phyloP scores from a whole-genome alignment of 371 early-diverging fungal genomes.

The Parasitella parasitica region DNA sequence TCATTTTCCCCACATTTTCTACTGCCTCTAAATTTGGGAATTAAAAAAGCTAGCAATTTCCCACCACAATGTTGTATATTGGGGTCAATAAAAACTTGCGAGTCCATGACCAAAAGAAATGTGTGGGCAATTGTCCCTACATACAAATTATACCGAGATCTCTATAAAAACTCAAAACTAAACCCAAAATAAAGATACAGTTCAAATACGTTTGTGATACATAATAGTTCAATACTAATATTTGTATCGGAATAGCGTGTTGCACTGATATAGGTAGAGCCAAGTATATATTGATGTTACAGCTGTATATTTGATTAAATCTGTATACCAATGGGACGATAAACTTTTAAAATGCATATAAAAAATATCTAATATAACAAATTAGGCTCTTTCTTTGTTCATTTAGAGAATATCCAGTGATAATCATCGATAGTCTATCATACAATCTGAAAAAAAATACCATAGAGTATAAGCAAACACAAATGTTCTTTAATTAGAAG shows the following conservation, averaged over 20 bases:
- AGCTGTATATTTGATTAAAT: no score
- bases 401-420: no score
- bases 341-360: no score
- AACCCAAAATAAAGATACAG: background rate
- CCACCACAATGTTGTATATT: background rate
- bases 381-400: no score
- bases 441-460: background rate
- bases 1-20: background rate
- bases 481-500: background rate
- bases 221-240: no score
- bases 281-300: no score
- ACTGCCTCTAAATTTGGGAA: background rate
- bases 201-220: no score
- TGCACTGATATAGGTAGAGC: no score
- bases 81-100: background rate
- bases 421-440: no score
- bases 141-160: background rate
- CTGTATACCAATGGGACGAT: no score
- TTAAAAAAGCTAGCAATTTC: background rate
- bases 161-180: background rate
- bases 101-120: background rate
- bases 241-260: no score
- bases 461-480: background rate
- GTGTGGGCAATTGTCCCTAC: background rate
- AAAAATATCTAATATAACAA: no score